These are phyloP conservation scores for Pugionium cornutum DNA, from an alignment of 345 rosid genomes.

Conservation along the genomic window DNA sequence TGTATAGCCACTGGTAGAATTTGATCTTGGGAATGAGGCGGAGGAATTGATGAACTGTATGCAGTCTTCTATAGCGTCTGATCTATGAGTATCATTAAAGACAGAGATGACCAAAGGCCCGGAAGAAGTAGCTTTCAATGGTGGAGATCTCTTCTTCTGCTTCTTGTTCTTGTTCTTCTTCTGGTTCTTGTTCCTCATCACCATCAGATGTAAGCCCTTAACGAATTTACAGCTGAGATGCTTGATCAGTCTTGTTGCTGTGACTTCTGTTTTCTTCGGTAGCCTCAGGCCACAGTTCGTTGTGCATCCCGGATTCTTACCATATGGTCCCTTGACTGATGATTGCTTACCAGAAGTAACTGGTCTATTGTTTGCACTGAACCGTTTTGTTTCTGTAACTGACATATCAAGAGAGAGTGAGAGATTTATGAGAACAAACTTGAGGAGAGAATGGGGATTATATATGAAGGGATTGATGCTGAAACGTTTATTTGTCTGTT, in stretches of 20 bases:
- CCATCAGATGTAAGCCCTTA: conserved; percentile 45
- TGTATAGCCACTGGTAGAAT: conserved; percentile 40
- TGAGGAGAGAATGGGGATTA: conserved; percentile 7
- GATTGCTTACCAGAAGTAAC: conserved; percentile 25
- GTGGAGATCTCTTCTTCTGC: conserved; percentile 43
- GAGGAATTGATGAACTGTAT: conserved; percentile 79
- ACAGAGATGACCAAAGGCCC: conserved; percentile 43
- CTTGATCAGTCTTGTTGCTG: conserved; percentile 52
- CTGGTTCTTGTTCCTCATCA: conserved; percentile 45
- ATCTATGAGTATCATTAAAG: conserved; percentile 51
- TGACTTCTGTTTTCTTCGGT: conserved; percentile 46
- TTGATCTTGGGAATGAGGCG: conserved; percentile 53
- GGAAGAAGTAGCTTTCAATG: conserved; percentile 44
- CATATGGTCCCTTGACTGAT: conserved; percentile 19
- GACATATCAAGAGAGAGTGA: conserved; percentile 38
- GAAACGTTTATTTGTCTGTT: background rate
- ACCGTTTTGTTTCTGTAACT: conserved; percentile 37
- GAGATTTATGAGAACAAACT: conserved; percentile 7
- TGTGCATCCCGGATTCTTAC: conserved; percentile 35
- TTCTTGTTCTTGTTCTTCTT: conserved; percentile 35
- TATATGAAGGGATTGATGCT: conserved; percentile 16
- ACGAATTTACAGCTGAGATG: conserved; percentile 47
- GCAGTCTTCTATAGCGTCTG: conserved; percentile 77
- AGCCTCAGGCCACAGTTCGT: conserved; percentile 55
- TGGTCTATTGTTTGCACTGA: conserved; percentile 30